Base-by-base conservation (phyloP, 2,329 filamentous ascomycete species). In the Botrytis byssoidea region DNA sequence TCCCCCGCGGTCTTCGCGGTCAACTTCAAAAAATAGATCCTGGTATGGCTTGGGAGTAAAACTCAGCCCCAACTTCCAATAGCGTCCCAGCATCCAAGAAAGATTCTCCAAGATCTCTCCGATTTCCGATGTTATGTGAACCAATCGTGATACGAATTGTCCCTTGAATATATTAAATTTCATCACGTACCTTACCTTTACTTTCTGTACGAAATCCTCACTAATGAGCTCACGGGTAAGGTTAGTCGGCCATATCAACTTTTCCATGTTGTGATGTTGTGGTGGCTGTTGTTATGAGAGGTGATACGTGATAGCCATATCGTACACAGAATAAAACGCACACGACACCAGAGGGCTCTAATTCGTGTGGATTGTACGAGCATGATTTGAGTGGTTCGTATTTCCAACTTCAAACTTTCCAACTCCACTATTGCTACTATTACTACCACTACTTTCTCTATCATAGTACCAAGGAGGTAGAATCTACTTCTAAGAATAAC, bases 1-100 rank as follows among this genome's bases (percentile, higher is more conserved):
- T 70, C 44, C 65, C 65, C 66, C 66, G 71, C 71, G 71, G 66
- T 67, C 66, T 57, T 67, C 61, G 65, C 71, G 71, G 65, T 73
- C 57, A 70, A 73, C 4, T 46, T 25, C 37, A 70, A 70, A 73
- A 73, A 73, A 63, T 70, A 61, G 22, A 73, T 70, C 71, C 71
- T 40, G 55, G 71, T 35, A n/a, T n/a, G 2, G 42, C 48, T 51
- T 51, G 25, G 48, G 0, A 14, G 48, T 1, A 29, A 55, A 55
- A 29, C 51, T 55, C 51, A 29, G 51, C 51, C 51, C 51, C 51
- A 55, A 29, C 51, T 55, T 55, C 51, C 51, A 55, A 55, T 57
- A 57, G 16, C 55, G 29, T 55, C 35, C 14, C 32, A 40, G 42
- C 46, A 40, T 68, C 65, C 59, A 61, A 61, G 22, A 18, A 68